These are phyloP conservation scores for Populus hybrid DNA, from an alignment of 441 rosid species.

Conservation along the genomic window DNA sequence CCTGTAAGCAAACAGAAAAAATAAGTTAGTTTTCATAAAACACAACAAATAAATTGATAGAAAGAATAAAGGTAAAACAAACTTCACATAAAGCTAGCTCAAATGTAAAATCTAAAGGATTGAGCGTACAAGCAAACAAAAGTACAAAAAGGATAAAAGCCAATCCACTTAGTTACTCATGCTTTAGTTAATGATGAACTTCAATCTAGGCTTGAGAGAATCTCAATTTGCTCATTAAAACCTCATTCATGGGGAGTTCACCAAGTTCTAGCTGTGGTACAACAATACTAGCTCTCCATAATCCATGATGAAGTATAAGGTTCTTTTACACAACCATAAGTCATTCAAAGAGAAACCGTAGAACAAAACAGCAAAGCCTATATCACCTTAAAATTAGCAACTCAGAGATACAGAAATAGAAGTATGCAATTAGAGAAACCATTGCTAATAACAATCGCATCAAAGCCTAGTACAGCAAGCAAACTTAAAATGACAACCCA, in stretches of 20 bases:
- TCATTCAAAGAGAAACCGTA: background rate
- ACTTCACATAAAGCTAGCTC: background rate
- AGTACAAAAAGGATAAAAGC: background rate
- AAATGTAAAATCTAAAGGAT: background rate
- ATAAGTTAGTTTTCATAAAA: conserved; percentile 11
- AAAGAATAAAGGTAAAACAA: background rate
- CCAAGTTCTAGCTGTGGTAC: background rate
- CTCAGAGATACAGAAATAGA: background rate
- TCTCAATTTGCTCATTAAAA: background rate
- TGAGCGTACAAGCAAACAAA: background rate
- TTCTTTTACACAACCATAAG: background rate
- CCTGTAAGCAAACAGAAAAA: conserved; percentile 30
- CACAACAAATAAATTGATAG: background rate
- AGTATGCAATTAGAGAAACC: background rate
- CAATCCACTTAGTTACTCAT: background rate
- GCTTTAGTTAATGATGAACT: background rate
- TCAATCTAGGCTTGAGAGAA: background rate
- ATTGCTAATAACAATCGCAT: background rate
- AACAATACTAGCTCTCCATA: background rate
- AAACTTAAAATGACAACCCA: background rate
- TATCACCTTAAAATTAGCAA: background rate
- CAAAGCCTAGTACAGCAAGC: background rate
- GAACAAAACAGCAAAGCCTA: background rate
- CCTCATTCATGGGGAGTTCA: background rate
- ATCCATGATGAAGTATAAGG: background rate